phyloP scores from a whole-genome alignment of 2,329 filamentous ascomycete species.

The Ploettnerulaceae sp. region DNA sequence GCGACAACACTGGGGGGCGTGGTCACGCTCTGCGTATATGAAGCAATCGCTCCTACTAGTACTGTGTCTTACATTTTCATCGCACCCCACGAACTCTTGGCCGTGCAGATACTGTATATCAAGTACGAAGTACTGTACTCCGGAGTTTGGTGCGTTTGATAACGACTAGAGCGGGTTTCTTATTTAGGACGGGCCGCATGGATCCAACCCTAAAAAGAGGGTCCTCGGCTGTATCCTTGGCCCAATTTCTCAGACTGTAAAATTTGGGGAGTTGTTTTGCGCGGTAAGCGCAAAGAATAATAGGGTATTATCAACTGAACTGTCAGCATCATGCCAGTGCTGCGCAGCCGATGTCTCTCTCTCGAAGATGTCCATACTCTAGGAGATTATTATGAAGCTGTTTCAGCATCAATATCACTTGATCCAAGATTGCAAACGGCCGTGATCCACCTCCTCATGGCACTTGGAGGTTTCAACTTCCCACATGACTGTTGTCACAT shows the following conservation, averaged over 20 bases:
- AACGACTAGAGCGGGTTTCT: background rate
- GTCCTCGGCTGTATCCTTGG: constrained; percentile 9
- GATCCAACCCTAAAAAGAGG: constrained; percentile 13
- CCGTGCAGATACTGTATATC: too few species aligned
- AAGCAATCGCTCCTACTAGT: constrained; percentile 10
- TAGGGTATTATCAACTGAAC: background rate
- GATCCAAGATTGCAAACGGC: background rate
- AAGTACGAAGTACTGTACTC: too few species aligned
- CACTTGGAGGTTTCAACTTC: constrained; percentile 5
- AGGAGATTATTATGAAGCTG: background rate
- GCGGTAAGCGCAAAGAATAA: constrained; percentile 9
- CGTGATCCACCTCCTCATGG: constrained; percentile 5
- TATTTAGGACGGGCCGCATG: constrained; percentile 11
- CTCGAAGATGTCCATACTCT: too few species aligned
- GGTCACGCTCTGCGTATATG: background rate
- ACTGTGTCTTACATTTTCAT: too few species aligned
- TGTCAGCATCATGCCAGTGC: background rate
- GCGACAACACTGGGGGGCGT: background rate
- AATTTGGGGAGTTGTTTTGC: too few species aligned
- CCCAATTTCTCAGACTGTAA: background rate
- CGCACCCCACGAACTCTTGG: too few species aligned
- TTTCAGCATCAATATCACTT: background rate
- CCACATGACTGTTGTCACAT: constrained; percentile 9
- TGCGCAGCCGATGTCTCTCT: too few species aligned
- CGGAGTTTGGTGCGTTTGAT: too few species aligned